Evolutionary conservation across 2,329 filamentous ascomycete species (phyloP), one percentile per base, ranked within the genome.

Genomic region (Aureobasidium leucospermi): DNA sequence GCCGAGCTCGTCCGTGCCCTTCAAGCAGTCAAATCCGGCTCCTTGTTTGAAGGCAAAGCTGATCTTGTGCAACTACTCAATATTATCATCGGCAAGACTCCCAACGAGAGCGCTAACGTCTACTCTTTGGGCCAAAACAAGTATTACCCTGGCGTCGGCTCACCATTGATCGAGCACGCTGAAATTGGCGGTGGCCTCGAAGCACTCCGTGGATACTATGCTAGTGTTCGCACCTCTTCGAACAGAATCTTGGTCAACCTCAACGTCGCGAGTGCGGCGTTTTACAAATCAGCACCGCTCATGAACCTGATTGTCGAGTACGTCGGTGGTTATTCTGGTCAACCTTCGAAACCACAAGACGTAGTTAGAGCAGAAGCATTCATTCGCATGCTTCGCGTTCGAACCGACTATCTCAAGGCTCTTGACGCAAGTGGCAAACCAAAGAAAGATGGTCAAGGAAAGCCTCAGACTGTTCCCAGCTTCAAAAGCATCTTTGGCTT

Each of bases 141-240:
- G 46, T 78, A 79, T 59, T 85, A 80, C 63, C 74, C 76, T 0
- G 66, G 79, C 43, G 59, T 69, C 11, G 68, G 64, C 0, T 64
- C 68, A 45, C 67, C 65, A 3, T 63, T 65, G 4, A 61, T 65
- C 6, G 73, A 80, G 49, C 63, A 59, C 0, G 66, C 67, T 3
- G 66, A 75, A 32, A 74, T 87, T 1, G 76, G 75, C 2, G 73
- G 68, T 10, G 82, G 82, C 1, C 71, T 87, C 0, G 74, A 81
- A 49, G 83, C 83, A 0, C 68, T 85, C 4, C 77, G 84, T 43
- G 85, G 85, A 0, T 87, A 82, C 69, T 86, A 81, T 66, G 75
- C 82, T 10, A 86, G 82, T 65, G 80, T 84, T 32, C 81, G 85
- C 5, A 78, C 81, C 1, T 79, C 82, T 2, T 81, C 82, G 13